phyloP scores from a whole-genome alignment of 2,329 filamentous ascomycete genomes.

The Thermothelomyces thermophilus region DNA sequence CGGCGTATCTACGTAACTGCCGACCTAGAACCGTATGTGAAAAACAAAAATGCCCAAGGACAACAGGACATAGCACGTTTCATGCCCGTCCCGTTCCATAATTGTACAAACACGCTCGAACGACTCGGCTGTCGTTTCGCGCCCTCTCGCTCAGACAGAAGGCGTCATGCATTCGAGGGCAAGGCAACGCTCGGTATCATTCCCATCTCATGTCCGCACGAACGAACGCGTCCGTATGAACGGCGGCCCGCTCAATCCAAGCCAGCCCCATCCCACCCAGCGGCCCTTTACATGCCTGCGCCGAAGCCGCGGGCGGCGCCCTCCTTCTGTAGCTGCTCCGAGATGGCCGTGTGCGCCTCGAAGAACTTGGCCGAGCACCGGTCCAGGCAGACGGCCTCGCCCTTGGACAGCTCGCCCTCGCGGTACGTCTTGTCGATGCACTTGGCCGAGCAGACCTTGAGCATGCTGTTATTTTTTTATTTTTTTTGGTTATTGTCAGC shows the following conservation, averaged over 20 bases:
- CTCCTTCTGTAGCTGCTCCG: conserved; percentile 90
- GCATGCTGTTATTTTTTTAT: conserved; percentile 51
- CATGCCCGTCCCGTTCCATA: neutral
- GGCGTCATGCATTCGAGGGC: too few species aligned
- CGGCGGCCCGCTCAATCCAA: too few species aligned
- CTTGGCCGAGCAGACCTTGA: conserved; percentile 86
- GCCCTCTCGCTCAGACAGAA: too few species aligned
- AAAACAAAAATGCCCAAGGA: neutral
- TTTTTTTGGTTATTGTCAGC: too few species aligned
- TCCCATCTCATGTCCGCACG: too few species aligned
- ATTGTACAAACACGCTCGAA: neutral
- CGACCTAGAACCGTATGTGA: neutral
- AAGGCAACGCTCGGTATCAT: too few species aligned
- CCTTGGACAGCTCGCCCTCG: conserved; percentile 96
- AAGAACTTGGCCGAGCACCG: conserved; percentile 98
- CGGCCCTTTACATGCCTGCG: conserved; percentile 26
- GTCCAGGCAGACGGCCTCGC: conserved; percentile 96
- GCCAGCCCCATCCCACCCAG: too few species aligned
- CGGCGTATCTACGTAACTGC: neutral
- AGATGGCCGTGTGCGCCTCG: conserved; percentile 96
- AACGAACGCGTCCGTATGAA: too few species aligned
- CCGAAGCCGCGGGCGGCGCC: conserved; percentile 59
- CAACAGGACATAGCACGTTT: neutral
- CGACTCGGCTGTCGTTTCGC: neutral
- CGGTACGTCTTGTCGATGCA: conserved; percentile 90